Evolutionary conservation across 2,329 filamentous ascomycete species (phyloP).

Genomic region (Alternaria solani): DNA sequence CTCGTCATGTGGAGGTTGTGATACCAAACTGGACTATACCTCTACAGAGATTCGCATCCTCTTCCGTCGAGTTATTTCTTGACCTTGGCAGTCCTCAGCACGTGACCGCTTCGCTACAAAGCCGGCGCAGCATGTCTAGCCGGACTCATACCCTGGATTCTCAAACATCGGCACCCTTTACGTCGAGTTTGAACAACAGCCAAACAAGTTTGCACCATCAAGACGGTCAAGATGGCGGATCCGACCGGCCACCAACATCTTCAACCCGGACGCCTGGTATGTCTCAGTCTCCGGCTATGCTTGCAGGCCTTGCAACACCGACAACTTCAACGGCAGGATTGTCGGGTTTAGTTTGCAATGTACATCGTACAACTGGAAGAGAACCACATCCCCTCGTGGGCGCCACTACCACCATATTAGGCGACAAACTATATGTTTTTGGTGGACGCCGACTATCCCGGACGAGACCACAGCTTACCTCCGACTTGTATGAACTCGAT

Average conservation of each 20-base stretch:
- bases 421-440: constrained; percentile 97
- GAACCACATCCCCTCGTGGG: constrained; percentile 93
- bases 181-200: constrained; percentile 56
- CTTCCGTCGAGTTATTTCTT: constrained; percentile 40
- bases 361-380: constrained; percentile 83
- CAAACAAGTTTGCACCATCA: constrained; percentile 56
- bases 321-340: constrained; percentile 64
- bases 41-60: constrained; percentile 49
- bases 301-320: constrained; percentile 48
- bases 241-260: constrained; percentile 45
- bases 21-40: constrained; percentile 57
- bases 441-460: constrained; percentile 87
- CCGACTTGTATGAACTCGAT: constrained; percentile 92
- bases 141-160: constrained; percentile 59
- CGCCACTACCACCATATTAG: constrained; percentile 91
- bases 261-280: constrained; percentile 55
- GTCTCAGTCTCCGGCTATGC: constrained; percentile 54
- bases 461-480: constrained; percentile 82
- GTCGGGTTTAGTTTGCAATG: constrained; percentile 73
- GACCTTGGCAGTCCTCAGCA: constrained; percentile 26
- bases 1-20: constrained; percentile 60
- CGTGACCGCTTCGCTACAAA: constrained; percentile 32
- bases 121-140: constrained; percentile 55
- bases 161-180: constrained; percentile 54
- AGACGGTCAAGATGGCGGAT: constrained; percentile 53